Conservation (phyloP, 1,284 basidiomycete genomes). For the Ustilago hordei region DNA sequence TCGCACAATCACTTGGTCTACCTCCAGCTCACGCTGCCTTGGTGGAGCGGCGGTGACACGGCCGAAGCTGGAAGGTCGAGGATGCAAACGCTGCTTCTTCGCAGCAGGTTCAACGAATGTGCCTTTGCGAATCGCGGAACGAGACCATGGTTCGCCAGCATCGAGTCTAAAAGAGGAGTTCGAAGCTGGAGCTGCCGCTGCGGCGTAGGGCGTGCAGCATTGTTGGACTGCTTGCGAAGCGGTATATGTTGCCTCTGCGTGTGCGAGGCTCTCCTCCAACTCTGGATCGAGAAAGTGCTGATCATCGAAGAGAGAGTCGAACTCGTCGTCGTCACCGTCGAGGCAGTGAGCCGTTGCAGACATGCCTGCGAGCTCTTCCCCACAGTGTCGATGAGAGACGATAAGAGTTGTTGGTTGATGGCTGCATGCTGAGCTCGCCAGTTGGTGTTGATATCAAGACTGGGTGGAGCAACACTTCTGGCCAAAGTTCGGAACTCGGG, state of each 20-base stretch:
- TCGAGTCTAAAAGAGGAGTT: conserved; percentile 20
- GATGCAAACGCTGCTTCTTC: conserved; percentile 43
- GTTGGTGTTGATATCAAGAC: neutral
- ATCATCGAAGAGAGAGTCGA: conserved; percentile 49
- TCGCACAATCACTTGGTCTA: conserved; percentile 45
- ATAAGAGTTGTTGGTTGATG: neutral
- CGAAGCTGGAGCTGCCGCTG: conserved; percentile 5
- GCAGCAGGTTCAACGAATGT: conserved; percentile 32
- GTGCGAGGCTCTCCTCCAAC: conserved; percentile 47
- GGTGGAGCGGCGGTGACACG: conserved; percentile 3
- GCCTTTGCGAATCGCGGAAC: conserved; percentile 22
- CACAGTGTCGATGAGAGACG: neutral
- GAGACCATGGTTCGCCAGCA: conserved; percentile 1
- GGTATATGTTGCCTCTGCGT: conserved; percentile 43
- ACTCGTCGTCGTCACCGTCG: conserved; percentile 37
- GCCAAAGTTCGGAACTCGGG: neutral
- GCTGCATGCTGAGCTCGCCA: neutral
- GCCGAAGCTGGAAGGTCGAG: conserved; percentile 22
- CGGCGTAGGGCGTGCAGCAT: neutral
- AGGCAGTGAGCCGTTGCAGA: neutral
- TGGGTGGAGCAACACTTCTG: conserved; percentile 2
- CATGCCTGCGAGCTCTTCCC: neutral
- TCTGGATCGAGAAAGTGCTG: conserved; percentile 39
- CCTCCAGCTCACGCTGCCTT: conserved; percentile 13
- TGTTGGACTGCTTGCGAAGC: conserved; percentile 37